Evolutionary conservation across 805 yeast genomes (phyloP).

Genomic region (Zygoascus tannicola): DNA sequence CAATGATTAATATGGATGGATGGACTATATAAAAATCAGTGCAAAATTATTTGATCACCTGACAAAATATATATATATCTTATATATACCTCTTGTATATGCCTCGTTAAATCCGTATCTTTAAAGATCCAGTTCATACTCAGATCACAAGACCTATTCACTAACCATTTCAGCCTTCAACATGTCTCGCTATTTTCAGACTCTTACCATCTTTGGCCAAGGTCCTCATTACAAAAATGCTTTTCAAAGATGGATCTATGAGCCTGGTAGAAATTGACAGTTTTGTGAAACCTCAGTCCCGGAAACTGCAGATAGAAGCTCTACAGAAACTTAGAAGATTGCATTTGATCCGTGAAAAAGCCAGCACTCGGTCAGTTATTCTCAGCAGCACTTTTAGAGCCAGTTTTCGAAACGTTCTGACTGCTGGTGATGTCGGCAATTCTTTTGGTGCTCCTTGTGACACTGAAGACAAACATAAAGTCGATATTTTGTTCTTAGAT

Average conservation of each 20-base stretch:
- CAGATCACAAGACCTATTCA: not conserved
- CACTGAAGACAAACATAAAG: conserved; percentile 44
- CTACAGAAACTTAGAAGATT: conserved; percentile 64
- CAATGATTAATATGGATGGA: no score
- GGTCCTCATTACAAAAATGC: conserved; percentile 75
- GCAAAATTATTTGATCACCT: no score
- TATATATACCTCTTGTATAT: no score
- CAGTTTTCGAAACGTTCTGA: conserved; percentile 71
- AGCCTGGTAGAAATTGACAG: conserved; percentile 57
- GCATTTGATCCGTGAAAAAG: conserved; percentile 59
- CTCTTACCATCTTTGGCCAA: conserved; percentile 84
- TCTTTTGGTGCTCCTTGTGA: conserved; percentile 71
- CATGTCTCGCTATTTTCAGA: conserved; percentile 88
- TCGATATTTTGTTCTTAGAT: conserved; percentile 60
- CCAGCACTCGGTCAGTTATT: conserved; percentile 36
- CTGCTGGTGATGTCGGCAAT: conserved; percentile 60
- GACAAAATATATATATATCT: no score
- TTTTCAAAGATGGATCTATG: conserved; percentile 70
- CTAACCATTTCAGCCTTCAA: conserved; percentile 61
- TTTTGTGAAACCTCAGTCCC: conserved; percentile 61
- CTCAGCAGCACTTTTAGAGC: conserved; percentile 60
- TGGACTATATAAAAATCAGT: no score
- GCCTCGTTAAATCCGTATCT: no score
- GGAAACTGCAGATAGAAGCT: conserved; percentile 57
- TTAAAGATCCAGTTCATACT: not conserved